Evolutionary conservation across 176 grass and related monocot genomes (phyloP), one percentile per base, ranked within the genome.

Genomic region (Avena atlantica): DNA sequence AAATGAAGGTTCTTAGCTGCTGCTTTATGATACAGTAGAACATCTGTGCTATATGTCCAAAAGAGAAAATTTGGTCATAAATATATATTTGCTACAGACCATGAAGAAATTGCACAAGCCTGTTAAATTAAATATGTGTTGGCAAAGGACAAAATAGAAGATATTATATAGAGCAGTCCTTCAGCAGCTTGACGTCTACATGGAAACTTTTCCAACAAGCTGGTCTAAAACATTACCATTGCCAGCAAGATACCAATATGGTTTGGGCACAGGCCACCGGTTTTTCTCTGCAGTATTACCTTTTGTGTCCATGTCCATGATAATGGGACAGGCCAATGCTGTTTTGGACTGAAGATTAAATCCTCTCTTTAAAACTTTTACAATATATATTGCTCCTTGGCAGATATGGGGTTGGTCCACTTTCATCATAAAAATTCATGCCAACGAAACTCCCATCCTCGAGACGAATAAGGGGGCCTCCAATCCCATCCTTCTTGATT

Each of bases 401-500:
- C 11, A 72, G 40, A 21, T 72, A 72, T 12, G 70, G 70, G 42
- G 70, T 72, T 72, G 70, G 11, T 23, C 40, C 70, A 72, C 70
- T 72, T 72, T 47, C 40, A 72, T 72, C 40, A 72, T 72, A 72
- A n/a, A 72, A 72, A 20, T 72, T 47, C 20, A 72, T 47, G 70
- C 20, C 40, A 47, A 47, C 4, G 47, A 72, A 72, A 72, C 40
- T 23, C 20, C 40, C 69, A 72, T 72, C 40, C 40, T 72, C 40
- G 21, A 23, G 4, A n/a, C 69, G 20, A 47, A 72, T 72, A 12
- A 72, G 19, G 40, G 40, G 69, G 19, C 69, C 40, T 47, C 69
- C 69, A 47, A 72, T 72, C 69, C 69, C 69, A 45, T n/a, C 40
- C 85, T 87, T 87, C 5, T 51, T 81, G 56, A 87, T 87, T 52